A percentile compares a stretch with the other conserved stretches of the same genome.
phyloP scores from a whole-genome alignment of 2,329 filamentous ascomycete genomes.

The Paecilomyces dactylethromorphus region DNA sequence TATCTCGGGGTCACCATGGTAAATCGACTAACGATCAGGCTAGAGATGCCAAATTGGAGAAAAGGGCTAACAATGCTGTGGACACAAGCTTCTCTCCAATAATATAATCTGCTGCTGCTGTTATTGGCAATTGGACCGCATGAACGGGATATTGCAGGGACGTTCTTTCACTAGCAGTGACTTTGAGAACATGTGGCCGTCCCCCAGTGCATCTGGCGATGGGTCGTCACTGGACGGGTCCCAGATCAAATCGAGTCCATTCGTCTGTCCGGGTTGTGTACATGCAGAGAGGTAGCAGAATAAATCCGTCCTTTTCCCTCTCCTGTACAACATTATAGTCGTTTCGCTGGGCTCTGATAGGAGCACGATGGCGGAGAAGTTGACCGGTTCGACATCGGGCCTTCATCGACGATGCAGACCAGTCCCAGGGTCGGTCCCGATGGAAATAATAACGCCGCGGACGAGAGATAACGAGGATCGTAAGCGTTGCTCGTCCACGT shows the following conservation, averaged over 20 bases:
- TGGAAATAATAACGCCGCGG: neutral
- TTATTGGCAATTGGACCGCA: neutral
- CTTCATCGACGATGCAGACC: neutral
- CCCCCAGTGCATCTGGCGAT: slow-evolving; percentile 14
- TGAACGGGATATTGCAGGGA: neutral
- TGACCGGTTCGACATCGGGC: neutral
- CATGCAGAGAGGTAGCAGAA: neutral
- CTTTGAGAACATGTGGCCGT: slow-evolving; percentile 17
- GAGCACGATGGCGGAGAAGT: neutral
- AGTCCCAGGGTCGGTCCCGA: neutral
- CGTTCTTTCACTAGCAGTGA: neutral
- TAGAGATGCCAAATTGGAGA: neutral
- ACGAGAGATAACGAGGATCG: neutral
- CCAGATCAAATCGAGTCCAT: neutral
- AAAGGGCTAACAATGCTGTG: neutral
- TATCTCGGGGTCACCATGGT: neutral
- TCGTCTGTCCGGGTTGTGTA: neutral
- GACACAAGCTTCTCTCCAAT: neutral
- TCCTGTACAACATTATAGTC: neutral
- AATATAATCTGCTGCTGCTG: neutral
- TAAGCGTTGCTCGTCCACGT: neutral
- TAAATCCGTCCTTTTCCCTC: neutral
- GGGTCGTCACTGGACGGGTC: neutral
- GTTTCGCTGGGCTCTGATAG: neutral
- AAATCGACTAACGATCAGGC: neutral